Conservation (phyloP, 768 basidiomycete genomes). For the Asterophora parasitica region DNA sequence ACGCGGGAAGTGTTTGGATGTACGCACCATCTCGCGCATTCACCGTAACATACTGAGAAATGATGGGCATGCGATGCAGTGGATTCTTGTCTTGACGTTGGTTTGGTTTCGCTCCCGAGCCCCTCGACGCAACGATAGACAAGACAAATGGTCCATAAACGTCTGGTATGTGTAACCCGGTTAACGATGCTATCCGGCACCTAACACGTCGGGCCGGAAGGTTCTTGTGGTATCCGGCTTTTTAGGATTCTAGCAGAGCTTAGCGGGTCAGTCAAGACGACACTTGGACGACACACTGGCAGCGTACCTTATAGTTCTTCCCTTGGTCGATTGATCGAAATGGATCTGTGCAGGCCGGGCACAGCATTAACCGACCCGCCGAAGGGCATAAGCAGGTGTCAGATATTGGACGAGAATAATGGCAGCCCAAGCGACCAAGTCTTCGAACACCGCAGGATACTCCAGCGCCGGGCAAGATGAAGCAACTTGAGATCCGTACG, state of each 20-base stretch:
- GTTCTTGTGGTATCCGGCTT: constrained; percentile 5
- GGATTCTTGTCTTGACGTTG: background rate
- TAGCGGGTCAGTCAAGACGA: constrained; percentile 10
- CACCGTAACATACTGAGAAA: no score
- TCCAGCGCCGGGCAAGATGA: no score
- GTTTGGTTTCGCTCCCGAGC: background rate
- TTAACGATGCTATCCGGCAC: no score
- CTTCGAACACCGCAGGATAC: no score
- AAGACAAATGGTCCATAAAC: background rate
- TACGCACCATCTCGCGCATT: background rate
- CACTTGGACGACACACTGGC: constrained; percentile 9
- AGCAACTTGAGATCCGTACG: no score
- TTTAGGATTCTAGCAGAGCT: constrained; percentile 14
- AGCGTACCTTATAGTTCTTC: constrained; percentile 15
- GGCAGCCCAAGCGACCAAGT: no score
- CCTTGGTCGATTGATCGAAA: constrained; percentile 7
- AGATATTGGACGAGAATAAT: no score
- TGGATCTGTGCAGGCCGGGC: background rate
- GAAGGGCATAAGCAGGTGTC: background rate
- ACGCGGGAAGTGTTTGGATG: background rate
- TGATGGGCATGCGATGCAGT: background rate
- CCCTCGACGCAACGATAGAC: constrained; percentile 5
- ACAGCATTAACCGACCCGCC: background rate
- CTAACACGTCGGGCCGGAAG: background rate
- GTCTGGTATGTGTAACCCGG: background rate